Evolutionary conservation across 352 stramenopile genomes (phyloP), one percentile per base, ranked within the genome.

Genomic region (Globisporangium parvum): DNA sequence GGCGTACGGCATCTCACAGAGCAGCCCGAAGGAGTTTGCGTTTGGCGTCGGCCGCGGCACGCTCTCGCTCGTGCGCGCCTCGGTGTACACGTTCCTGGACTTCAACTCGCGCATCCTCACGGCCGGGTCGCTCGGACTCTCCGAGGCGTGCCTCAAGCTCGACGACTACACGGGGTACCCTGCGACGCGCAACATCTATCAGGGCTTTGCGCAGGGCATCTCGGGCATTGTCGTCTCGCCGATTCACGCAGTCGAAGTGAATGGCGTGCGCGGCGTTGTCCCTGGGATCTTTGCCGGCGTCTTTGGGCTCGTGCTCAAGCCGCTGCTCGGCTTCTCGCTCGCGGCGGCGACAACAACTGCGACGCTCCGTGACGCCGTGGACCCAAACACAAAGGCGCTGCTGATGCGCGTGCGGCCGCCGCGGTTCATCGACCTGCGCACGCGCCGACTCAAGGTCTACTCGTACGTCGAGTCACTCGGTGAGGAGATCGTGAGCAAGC

Each of bases 131-230:
- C 72, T 95, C 1, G 85, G 85, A 21, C 62, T 95, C 6, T 91
- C 85, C 0, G 85, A 95, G 53, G 85, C 85, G 2, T 95, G 85
- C 51, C 62, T 92, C 40, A 93, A 92, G 59, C 53, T 95, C 47
- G 85, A 95, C 47, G 83, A 91, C 66, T 95, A 95, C 67, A 93
- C 85, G 6, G 85, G 83, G 9, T 95, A 95, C 40, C 80, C 80
- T 5, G 80, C 83, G 6, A 91, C 85, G 9, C 75, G 80, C 14
- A 91, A 92, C 60, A 90, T 95, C 35, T 95, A 93, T 51, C 85
- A 95, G 58, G 85, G 82, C 10, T 78, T 95, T 15, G 85, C 85
- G 14, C 85, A 95, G 60, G 83, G 85, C 28, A 80, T 93, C 23
- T 93, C 85, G 1, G 85, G 85, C 35, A 63, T 95, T 10, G 83